Evolutionary conservation across 805 yeast species (phyloP).

Genomic region (Saccharomyces jurei): DNA sequence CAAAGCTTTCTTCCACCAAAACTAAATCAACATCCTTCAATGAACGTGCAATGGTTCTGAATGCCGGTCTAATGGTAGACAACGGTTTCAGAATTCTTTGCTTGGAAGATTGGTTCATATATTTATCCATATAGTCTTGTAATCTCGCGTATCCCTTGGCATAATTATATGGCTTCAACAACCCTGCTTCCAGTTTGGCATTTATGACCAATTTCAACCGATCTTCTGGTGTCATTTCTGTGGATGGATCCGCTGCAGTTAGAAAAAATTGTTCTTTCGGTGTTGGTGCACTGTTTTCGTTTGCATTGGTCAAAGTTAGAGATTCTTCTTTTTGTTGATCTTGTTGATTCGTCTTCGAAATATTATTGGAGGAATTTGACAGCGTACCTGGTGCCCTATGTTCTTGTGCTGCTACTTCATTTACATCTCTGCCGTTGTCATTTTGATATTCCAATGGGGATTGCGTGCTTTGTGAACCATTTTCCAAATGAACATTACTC

Average conservation of each 20-base stretch:
- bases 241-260: constrained; percentile 95
- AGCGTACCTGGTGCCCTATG: not conserved
- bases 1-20: constrained; percentile 88
- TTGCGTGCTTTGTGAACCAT: not conserved
- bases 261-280: constrained; percentile 89
- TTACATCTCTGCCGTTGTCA: not conserved
- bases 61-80: constrained; percentile 82
- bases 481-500: not conserved
- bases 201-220: constrained; percentile 86
- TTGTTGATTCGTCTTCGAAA: not conserved
- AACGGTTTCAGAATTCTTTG: constrained; percentile 82
- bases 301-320: not conserved
- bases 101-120: constrained; percentile 77
- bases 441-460: not conserved
- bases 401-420: not conserved
- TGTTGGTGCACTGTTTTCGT: constrained; percentile 39
- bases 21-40: constrained; percentile 86
- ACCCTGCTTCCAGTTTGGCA: constrained; percentile 90
- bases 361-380: not conserved
- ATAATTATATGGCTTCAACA: constrained; percentile 85
- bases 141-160: constrained; percentile 88
- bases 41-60: constrained; percentile 84
- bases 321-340: constrained; percentile 19
- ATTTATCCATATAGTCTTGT: constrained; percentile 85
- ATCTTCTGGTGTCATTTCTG: constrained; percentile 89